Base-by-base conservation (phyloP, 768 basidiomycete species). In the Mycena leptocephala region DNA sequence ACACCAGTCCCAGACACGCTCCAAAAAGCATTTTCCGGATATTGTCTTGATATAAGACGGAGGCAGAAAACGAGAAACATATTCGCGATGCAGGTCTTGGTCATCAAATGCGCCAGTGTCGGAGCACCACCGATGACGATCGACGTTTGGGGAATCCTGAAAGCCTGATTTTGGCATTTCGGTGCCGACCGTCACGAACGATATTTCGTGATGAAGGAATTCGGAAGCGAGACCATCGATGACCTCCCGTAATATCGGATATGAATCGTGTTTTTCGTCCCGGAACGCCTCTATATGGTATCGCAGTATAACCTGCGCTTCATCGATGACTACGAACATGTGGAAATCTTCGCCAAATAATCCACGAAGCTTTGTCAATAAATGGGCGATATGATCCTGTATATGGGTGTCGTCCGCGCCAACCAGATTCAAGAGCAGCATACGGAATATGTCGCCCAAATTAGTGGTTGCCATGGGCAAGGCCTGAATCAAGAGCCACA, bases 111-210 rank as follows among this genome's bases (percentile, higher is more conserved):
- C 64, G 8, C 72, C 72, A 5, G 65, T 67, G 26, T 67, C 41
- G 10, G 72, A 74, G 48, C 51, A 56, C 72, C 72, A 74, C 3
- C 63, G 62, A 63, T 65, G 66, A 26, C 51, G 66, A 41, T 32
- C 10, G 5, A 46, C 24, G 16, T 58, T 41, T 6, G 24, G 53
- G 18, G 68, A 58, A 30, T 28, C 41, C 24, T 30, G 26, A 35
- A 70, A 59, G n/a, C 39, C 33, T 16, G 53, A 24, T 28, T 37
- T 68, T 9, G 67, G 67, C 22, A 68, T 68, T 8, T 56, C 9
- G 11, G 68, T 70, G 22, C 55, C 68, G 1, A 24, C 56, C 5
- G 41, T 46, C 16, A 70, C 68, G 35, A 70, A 59, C 9, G 68
- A 58, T 7, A 70, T 30, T 46, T 70, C 68, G 13, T 70, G 37